phyloP scores from a whole-genome alignment of 73 alveolate genomes.

The Tetrahymena malaccensis region DNA sequence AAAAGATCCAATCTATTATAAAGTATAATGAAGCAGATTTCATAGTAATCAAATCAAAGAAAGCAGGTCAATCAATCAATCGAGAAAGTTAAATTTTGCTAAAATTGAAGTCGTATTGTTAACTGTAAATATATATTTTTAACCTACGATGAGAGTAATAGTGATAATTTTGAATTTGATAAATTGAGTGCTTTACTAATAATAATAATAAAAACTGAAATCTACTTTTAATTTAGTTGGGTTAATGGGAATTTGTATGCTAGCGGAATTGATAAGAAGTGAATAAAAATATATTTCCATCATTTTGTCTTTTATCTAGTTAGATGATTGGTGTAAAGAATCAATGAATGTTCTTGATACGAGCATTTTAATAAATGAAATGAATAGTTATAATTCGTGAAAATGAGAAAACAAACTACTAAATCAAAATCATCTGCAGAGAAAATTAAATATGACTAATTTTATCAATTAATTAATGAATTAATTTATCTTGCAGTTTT shows the following conservation, averaged over 20 bases:
- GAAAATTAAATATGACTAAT: neutral
- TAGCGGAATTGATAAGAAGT: neutral
- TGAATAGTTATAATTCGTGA: too few species aligned
- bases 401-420: neutral
- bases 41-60: neutral
- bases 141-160: neutral
- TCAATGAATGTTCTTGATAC: neutral
- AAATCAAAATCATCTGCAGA: neutral
- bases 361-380: too few species aligned
- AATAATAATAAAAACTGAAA: neutral
- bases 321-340: neutral
- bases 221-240: neutral
- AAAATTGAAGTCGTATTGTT: too few species aligned
- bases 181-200: neutral
- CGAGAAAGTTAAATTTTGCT: neutral
- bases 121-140: too few species aligned
- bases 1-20: neutral
- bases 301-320: neutral
- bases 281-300: neutral
- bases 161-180: neutral
- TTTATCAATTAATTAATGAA: too few species aligned
- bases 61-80: neutral
- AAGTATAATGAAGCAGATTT: neutral
- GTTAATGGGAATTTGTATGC: neutral
- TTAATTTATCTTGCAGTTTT: neutral